Evolutionary conservation across 2,329 filamentous ascomycete species (phyloP), one percentile per base, ranked within the genome.

Genomic region (Xylaria hypoxylon): DNA sequence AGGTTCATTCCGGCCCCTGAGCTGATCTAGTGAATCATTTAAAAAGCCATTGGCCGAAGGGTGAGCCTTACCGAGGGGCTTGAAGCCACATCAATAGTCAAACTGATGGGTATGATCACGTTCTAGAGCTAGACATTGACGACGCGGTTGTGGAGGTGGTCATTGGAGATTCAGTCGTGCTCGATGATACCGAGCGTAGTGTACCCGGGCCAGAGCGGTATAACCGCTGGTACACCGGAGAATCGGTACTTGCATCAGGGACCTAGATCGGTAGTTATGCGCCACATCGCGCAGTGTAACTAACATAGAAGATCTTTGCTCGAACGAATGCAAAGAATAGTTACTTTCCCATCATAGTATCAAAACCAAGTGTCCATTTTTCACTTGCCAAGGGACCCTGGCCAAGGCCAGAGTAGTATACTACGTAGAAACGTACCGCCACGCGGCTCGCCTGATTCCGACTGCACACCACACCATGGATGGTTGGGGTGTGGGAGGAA

Each of bases 51-150:
- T 22, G 48, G 28, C 19, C 26, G 58, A 57, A 33, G 13, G 19
- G 13, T n/a, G 45, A 58, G 13, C 10, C 45, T 51, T 58, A 38
- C 40, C 45, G 24, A 22, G 22, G 11, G 24, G 51, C 44, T 40
- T 47, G 17, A 51, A 48, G 55, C 44, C 31, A 35, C 15, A n/a
- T 19, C 28, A 47, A 65, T 51, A 31, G 47, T 50, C 35, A 28
- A 31, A 11, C 13, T 48, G 28, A 28, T 28, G 22, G 22, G 35
- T n/a, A 22, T 48, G 48, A 24, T n/a, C n/a, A 31, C 48, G 5
- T 38, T 28, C 19, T 28, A 22, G 33, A 44, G 33, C 51, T 35
- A 17, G 35, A 26, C 17, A 22, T 51, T 31, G 35, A 45, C 44
- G 8, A 22, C n/a, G 5, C 15, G 45, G 26, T 35, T 19, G 28